These are phyloP conservation scores for Aspergillus baeticus DNA, from an alignment of 495 filamentous ascomycete genomes.

Conservation along the genomic window DNA sequence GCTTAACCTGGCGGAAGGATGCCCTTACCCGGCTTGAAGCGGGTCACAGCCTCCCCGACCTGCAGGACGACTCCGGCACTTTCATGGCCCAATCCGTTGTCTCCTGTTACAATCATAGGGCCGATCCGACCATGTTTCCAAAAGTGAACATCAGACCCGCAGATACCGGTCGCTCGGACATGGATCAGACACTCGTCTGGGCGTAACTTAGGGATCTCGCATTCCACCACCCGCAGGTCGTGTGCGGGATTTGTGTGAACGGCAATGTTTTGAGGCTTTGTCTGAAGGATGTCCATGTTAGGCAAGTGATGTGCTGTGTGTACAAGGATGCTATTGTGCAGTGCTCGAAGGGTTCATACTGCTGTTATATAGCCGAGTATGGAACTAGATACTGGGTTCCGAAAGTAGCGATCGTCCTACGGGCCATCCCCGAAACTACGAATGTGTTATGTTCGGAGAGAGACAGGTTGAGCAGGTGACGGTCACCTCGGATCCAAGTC, in stretches of 20 bases:
- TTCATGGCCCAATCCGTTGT: conserved; percentile 68
- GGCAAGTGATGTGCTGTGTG: background rate
- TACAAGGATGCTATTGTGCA: background rate
- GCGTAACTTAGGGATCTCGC: conserved; percentile 12
- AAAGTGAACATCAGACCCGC: conserved; percentile 65
- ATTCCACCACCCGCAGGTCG: conserved; percentile 21
- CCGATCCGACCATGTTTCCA: conserved; percentile 73
- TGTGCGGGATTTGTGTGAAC: conserved; percentile 22
- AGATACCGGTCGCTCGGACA: conserved; percentile 42
- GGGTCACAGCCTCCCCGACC: conserved; percentile 42
- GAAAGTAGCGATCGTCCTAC: background rate
- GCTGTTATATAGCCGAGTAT: background rate
- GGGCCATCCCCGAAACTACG: background rate
- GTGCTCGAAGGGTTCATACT: background rate
- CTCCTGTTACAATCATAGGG: conserved; percentile 59
- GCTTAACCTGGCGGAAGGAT: background rate
- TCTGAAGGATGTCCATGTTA: conserved; percentile 17
- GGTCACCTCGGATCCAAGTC: background rate
- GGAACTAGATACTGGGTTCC: background rate
- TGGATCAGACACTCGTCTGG: conserved; percentile 41
- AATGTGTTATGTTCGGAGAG: background rate
- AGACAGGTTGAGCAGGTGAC: background rate
- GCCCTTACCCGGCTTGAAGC: conserved; percentile 23
- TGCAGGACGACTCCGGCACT: conserved; percentile 63
- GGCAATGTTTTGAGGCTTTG: conserved; percentile 18